Conservation (phyloP, 2,329 filamentous ascomycete genomes). For the Trichophyton rubrum region DNA sequence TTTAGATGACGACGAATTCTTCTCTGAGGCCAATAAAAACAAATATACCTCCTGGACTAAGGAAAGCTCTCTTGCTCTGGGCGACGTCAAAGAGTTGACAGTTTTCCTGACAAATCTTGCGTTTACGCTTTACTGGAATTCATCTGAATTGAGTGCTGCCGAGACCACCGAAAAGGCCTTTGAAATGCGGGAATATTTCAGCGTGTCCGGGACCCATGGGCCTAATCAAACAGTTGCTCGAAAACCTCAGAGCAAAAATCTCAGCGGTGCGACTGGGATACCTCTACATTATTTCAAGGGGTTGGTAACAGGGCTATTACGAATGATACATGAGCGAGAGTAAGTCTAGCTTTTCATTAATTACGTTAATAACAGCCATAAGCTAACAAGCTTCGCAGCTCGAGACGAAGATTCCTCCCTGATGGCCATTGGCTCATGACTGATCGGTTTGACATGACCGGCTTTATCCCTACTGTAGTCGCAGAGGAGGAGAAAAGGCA, state of each 20-base stretch:
- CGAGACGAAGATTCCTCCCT: slow-evolving; percentile 70
- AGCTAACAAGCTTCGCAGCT: slow-evolving; percentile 31
- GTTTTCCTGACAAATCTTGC: slow-evolving; percentile 81
- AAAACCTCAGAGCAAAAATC: slow-evolving; percentile 34
- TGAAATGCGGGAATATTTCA: slow-evolving; percentile 38
- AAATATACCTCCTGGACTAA: slow-evolving; percentile 42
- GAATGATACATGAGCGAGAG: slow-evolving; percentile 86
- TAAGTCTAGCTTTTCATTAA: slow-evolving; percentile 18
- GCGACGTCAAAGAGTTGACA: slow-evolving; percentile 61
- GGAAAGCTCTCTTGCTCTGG: slow-evolving; percentile 56
- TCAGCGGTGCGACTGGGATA: slow-evolving; percentile 56
- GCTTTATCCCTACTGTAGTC: slow-evolving; percentile 76
- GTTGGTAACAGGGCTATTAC: slow-evolving; percentile 66
- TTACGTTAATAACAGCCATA: not conserved
- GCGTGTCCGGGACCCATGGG: slow-evolving; percentile 13
- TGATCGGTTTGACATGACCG: slow-evolving; percentile 69
- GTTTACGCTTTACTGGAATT: slow-evolving; percentile 78
- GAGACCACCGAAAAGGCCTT: slow-evolving; percentile 27
- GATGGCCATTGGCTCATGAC: slow-evolving; percentile 92
- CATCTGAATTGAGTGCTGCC: slow-evolving; percentile 48
- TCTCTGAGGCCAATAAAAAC: slow-evolving; percentile 40
- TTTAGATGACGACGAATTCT: slow-evolving; percentile 94
- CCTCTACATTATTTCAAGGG: slow-evolving; percentile 66
- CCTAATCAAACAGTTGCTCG: slow-evolving; percentile 5
- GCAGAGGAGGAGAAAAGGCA: slow-evolving; percentile 70